Evolutionary conservation across 148 eudicot genomes (phyloP).

Genomic region (Spergularia marina): DNA sequence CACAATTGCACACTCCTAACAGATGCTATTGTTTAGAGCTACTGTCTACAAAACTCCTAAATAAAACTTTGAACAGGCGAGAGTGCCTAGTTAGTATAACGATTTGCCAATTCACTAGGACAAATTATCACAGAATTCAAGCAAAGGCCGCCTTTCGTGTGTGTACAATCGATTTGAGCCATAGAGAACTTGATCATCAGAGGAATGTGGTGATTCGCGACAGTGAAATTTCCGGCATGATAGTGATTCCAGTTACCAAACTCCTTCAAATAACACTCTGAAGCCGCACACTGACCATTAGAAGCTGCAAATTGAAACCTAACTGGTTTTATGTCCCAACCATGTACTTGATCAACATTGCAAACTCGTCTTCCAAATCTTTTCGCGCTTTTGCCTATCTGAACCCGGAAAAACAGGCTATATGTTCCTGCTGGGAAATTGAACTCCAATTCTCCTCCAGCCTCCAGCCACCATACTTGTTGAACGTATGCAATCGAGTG

Average conservation of each 20-base stretch:
- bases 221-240: conserved; percentile 66
- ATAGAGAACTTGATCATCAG: conserved; percentile 53
- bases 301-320: conserved; percentile 46
- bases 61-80: neutral
- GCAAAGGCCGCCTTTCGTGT: conserved; percentile 69
- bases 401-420: conserved; percentile 57
- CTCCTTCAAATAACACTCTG: conserved; percentile 40
- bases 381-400: conserved; percentile 41
- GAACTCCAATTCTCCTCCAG: conserved; percentile 56
- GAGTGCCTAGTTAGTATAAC: neutral
- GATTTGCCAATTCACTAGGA: conserved; percentile 32
- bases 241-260: conserved; percentile 45
- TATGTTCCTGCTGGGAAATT: conserved; percentile 54
- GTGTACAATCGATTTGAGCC: conserved; percentile 84
- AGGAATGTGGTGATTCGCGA: conserved; percentile 20
- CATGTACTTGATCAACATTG: conserved; percentile 46
- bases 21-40: neutral
- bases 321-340: conserved; percentile 70
- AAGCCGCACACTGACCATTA: conserved; percentile 34
- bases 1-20: no score
- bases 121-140: conserved; percentile 63
- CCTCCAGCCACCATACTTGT: conserved; percentile 84
- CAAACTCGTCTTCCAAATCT: conserved; percentile 30
- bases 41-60: conserved; percentile 16
- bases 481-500: conserved; percentile 59